Evolutionary conservation across 305 asterid species (phyloP).

Genomic region (Euphrasia arctica): DNA sequence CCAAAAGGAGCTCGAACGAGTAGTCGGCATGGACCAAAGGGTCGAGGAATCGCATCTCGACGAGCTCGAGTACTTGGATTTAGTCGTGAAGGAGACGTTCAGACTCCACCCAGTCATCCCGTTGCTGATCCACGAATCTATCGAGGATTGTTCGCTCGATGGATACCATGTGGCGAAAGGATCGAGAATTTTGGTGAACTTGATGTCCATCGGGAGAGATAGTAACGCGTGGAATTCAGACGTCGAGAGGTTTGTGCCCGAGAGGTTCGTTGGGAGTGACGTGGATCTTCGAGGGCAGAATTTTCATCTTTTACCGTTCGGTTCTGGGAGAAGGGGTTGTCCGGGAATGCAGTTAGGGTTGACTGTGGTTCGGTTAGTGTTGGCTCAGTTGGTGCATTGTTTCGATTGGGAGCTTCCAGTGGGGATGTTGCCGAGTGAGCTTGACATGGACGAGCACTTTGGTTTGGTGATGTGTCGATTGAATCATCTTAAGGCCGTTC

Average conservation of each 20-base stretch:
- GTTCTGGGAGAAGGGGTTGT: constrained; percentile 38
- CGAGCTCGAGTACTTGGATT: constrained; percentile 28
- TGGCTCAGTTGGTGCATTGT: constrained; percentile 42
- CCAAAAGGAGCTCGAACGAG: constrained; percentile 34
- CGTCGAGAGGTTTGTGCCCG: constrained; percentile 33
- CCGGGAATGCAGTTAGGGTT: constrained; percentile 20
- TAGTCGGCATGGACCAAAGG: constrained; percentile 28
- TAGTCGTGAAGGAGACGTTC: constrained; percentile 33
- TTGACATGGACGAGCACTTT: constrained; percentile 35
- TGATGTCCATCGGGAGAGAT: constrained; percentile 34
- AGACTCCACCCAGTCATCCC: constrained; percentile 40
- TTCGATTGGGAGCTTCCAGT: constrained; percentile 42
- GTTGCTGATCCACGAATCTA: constrained; percentile 30
- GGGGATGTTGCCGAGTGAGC: constrained; percentile 18
- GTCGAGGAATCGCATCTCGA: constrained; percentile 34
- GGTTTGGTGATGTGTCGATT: constrained; percentile 28
- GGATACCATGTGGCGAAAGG: constrained; percentile 35
- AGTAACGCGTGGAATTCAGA: constrained; percentile 31
- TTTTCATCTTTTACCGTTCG: constrained; percentile 41
- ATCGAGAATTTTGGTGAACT: constrained; percentile 30
- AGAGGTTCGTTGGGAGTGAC: constrained; percentile 29
- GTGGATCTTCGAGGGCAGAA: constrained; percentile 32
- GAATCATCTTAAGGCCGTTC: constrained; percentile 19
- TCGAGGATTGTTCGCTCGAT: constrained; percentile 35
- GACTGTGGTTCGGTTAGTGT: constrained; percentile 25